These are phyloP conservation scores for Aspergillus tamarii DNA, from an alignment of 2,329 filamentous ascomycete genomes.

Conservation along the genomic window DNA sequence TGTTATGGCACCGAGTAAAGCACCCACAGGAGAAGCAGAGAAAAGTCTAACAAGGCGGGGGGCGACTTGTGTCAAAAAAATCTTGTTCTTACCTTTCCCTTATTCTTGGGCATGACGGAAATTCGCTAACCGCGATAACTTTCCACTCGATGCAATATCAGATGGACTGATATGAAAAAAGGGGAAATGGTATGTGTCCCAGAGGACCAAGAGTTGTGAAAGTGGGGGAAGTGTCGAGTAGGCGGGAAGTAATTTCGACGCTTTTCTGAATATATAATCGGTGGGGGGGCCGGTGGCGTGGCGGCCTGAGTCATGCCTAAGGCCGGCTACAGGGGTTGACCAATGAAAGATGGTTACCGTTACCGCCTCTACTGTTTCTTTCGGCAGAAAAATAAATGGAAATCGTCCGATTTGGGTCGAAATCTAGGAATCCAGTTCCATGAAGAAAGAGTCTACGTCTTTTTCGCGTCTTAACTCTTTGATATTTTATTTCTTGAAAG, in stretches of 20 bases:
- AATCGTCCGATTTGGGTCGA: neutral
- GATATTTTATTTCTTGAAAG: neutral
- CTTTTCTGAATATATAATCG: constrained; percentile 17
- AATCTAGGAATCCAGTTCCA: neutral
- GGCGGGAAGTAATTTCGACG: constrained; percentile 28
- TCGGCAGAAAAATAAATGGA: constrained; percentile 13
- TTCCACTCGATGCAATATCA: constrained; percentile 19
- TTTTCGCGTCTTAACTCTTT: neutral
- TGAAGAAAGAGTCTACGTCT: neutral
- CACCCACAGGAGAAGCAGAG: constrained; percentile 17
- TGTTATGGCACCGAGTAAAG: constrained; percentile 21
- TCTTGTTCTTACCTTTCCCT: constrained; percentile 80
- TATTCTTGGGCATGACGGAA: constrained; percentile 92
- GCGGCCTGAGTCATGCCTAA: constrained; percentile 33
- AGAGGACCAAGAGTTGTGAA: constrained; percentile 17
- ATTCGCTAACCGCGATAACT: constrained; percentile 30
- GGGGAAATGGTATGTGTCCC: constrained; percentile 17
- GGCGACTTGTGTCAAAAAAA: constrained; percentile 20
- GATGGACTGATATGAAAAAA: constrained; percentile 12
- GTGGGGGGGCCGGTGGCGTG: constrained; percentile 25
- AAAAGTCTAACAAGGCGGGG: constrained; percentile 22
- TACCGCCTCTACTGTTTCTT: constrained; percentile 20
- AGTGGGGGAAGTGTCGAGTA: constrained; percentile 22
- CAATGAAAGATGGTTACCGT: constrained; percentile 11
- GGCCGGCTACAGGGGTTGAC: constrained; percentile 21